Base-by-base conservation (phyloP, 169 alveolate genomes). In the Eimeria brunetti region DNA sequence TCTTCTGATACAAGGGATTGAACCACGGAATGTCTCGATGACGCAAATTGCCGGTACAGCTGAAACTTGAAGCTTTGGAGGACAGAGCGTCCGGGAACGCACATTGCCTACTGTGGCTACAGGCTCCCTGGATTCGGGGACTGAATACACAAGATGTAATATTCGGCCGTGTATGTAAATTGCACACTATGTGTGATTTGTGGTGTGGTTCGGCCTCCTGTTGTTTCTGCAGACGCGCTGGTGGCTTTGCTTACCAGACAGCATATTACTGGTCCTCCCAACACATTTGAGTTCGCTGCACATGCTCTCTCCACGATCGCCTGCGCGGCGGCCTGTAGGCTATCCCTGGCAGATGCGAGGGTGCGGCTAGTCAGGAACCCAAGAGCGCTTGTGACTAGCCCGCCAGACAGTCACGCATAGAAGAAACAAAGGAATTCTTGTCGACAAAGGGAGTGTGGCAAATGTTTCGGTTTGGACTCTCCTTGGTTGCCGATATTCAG, bases 251-350 rank as follows among this genome's bases (percentile, higher is more conserved):
- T 86, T 11, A 86, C 81, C 73, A 56, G 92, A 22, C 44, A 38
- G 22, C 46, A 46, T 33, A 30, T 5, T 86, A 27, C 81, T 14
- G 92, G 49, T 11, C 81, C 81, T 62, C 92, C 92, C 60, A 86
- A 71, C 83, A 18, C 83, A 8, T 24, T 41, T 20, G 92, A 86
- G 60, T 86, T 86, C 14, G 49, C 92, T 11, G n/a, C 64, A 51
- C 56, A 30, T 62, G 92, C 64, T 20, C 60, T 60, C 49, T 69
- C 92, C 67, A 38, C 81, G 0, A 86, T 30, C 44, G 62, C 53
- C 1, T 60, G 92, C 92, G 83, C 83, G 51, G 67, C 83, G 49
- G 92, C 92, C 44, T 58, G 41, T 4, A 86, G 92, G 64, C 60
- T 14, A 3, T 62, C 33, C 60, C 33, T 86, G 60, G 81, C 62